Percentiles rank a stretch among this genome's conserved stretches.
Conservation (phyloP, 352 stramenopile genomes). For the Globisporangium spiculum region DNA sequence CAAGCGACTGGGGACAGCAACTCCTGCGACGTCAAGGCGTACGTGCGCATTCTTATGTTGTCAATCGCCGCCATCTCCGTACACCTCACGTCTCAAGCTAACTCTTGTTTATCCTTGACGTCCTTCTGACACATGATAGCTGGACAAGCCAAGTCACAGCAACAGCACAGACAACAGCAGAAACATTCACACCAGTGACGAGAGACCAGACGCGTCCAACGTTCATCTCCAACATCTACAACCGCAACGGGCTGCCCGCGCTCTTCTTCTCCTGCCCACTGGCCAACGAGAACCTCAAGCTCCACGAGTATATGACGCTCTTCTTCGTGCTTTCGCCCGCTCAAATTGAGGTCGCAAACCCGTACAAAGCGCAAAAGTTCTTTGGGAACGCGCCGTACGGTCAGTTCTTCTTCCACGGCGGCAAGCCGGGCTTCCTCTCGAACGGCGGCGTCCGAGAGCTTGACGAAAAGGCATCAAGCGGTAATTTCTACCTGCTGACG, state of each 20-base stretch:
- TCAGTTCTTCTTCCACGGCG: constrained; percentile 58
- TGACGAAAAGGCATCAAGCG: constrained; percentile 16
- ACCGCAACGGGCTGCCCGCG: constrained; percentile 26
- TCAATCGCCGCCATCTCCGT: background rate
- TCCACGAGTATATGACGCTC: constrained; percentile 62
- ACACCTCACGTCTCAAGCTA: background rate
- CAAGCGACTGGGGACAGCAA: constrained; percentile 25
- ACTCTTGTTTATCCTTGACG: background rate
- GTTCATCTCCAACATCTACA: constrained; percentile 15
- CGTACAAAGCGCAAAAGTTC: constrained; percentile 56
- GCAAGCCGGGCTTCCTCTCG: constrained; percentile 55
- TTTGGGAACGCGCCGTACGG: constrained; percentile 69
- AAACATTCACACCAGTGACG: constrained; percentile 16
- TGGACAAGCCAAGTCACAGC: constrained; percentile 34
- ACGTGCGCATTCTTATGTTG: background rate
- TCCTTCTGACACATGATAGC: constrained; percentile 14
- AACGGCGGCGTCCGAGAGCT: constrained; percentile 42
- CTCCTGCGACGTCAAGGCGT: constrained; percentile 46
- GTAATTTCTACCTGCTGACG: constrained; percentile 32
- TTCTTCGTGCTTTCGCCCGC: constrained; percentile 57
- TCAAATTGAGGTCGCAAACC: constrained; percentile 36
- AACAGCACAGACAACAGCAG: background rate
- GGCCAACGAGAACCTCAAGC: constrained; percentile 21
- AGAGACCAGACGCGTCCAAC: constrained; percentile 9
- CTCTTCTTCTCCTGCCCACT: constrained; percentile 60